Conservation (phyloP, 495 filamentous ascomycete genomes). For the Neurospora sp. region DNA sequence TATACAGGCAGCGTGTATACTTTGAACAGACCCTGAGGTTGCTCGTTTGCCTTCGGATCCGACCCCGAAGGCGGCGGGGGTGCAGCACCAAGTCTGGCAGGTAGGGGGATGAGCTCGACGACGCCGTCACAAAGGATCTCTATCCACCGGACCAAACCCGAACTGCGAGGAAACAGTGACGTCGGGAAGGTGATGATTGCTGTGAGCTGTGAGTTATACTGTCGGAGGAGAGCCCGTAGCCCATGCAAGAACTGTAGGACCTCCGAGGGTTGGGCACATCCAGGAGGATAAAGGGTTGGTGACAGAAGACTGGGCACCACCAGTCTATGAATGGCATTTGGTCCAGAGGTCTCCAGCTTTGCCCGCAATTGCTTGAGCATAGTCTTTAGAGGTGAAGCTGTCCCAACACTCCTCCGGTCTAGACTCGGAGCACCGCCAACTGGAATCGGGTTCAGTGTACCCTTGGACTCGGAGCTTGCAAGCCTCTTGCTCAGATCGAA, state of each 20-base stretch:
- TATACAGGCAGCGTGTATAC: conserved; percentile 74
- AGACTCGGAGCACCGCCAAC: conserved; percentile 22
- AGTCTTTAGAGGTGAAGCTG: conserved; percentile 47
- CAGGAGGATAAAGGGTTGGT: conserved; percentile 66
- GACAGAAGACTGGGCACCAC: conserved; percentile 76
- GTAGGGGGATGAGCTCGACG: conserved; percentile 78
- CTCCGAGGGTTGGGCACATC: conserved; percentile 54
- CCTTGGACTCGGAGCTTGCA: conserved; percentile 39
- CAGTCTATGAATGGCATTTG: conserved; percentile 64
- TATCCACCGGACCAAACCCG: conserved; percentile 77
- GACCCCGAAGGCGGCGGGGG: conserved; percentile 22
- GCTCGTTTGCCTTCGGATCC: conserved; percentile 49
- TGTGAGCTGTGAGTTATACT: conserved; percentile 54
- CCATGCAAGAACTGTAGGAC: conserved; percentile 78
- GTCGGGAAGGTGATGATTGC: conserved; percentile 71
- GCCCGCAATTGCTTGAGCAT: conserved; percentile 53
- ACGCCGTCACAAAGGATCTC: conserved; percentile 81
- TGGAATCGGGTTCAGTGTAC: conserved; percentile 34
- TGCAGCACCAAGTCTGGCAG: conserved; percentile 50
- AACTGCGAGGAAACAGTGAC: conserved; percentile 66
- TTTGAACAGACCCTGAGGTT: conserved; percentile 75
- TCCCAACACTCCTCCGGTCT: not conserved
- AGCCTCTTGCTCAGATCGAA: conserved; percentile 89
- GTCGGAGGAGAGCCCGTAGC: conserved; percentile 62
- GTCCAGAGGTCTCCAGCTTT: conserved; percentile 46